Evolutionary conservation across 1,284 basidiomycete genomes (phyloP), one percentile per base, ranked within the genome.

Genomic region (Ceratobasidium theobromae): DNA sequence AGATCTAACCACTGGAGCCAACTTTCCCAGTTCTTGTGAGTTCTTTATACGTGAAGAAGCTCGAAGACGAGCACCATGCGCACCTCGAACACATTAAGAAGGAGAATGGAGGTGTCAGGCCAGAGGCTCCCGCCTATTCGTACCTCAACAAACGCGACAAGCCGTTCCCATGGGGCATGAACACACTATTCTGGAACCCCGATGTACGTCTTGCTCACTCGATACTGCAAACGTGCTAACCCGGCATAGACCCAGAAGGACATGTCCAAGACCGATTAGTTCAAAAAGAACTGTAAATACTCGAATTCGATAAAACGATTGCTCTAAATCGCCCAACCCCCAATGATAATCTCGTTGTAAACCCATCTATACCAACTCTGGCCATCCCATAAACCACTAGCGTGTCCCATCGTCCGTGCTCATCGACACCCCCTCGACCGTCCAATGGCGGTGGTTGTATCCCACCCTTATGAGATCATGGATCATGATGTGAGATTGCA

Each of bases 81-180:
- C 71, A 72, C 60, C 23, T 57, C 27, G 67, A 66, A 49, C 90
- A 93, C 75, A 71, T 83, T 69, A 84, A 85, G 58, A 91, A 91
- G 75, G 89, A 90, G 78, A 86, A 93, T 76, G 86, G 81, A 60
- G 92, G 91, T 57, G 79, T 84, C 67, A 80, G 89, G 53, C 90
- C 90, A 53, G 83, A 88, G 71, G 76, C 81, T 28, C 88, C 91
- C 60, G 78, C 78, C 28, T 94, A 87, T 75, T 83, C 89, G 53
- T 90, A 88, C 79, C 74, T 93, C 75, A 91, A 92, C 80, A 84
- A 80, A 73, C 81, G 91, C 69, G 75, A 75, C 69, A 88, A 89
- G 79, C 87, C 88, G 38, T 93, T 83, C 81, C 89, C 91, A 9
- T 93, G 91, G 90, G 91, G 91, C 41, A 76, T 72, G 72, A 91